Conservation (phyloP, 805 yeast species). For the Ogataea naganishii region DNA sequence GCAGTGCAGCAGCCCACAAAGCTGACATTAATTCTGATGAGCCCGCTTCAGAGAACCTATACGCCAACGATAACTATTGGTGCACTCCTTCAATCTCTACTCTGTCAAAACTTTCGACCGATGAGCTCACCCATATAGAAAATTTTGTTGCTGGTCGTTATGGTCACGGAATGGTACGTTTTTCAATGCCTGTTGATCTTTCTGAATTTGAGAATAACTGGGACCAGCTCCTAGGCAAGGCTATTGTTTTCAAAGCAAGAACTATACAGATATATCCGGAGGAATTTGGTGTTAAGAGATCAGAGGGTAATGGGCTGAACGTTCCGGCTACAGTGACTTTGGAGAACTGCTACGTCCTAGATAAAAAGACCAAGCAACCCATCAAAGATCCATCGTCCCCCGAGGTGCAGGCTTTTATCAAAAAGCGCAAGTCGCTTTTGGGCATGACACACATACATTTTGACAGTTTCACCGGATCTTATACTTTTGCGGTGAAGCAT, state of each 20-base stretch:
- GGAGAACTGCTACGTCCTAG: conserved; percentile 49
- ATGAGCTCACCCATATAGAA: conserved; percentile 45
- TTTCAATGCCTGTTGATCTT: conserved; percentile 61
- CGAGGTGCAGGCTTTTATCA: conserved; percentile 39
- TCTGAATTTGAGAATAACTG: conserved; percentile 38
- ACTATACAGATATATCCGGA: conserved; percentile 59
- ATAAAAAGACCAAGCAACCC: conserved; percentile 14
- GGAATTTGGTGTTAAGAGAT: conserved; percentile 37
- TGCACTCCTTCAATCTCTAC: conserved; percentile 55
- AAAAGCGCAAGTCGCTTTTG: conserved; percentile 38
- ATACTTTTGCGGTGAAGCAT: conserved; percentile 82
- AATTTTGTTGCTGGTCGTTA: conserved; percentile 62
- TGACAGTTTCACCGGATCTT: conserved; percentile 63
- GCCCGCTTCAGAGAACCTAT: background rate
- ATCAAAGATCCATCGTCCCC: conserved; percentile 25
- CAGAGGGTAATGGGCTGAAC: conserved; percentile 60
- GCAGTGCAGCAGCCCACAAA: background rate
- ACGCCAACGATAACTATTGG: conserved; percentile 46
- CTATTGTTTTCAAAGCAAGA: conserved; percentile 38
- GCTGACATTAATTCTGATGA: background rate
- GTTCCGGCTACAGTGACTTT: conserved; percentile 69
- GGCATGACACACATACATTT: conserved; percentile 80
- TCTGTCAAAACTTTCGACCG: conserved; percentile 31
- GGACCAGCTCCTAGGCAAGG: conserved; percentile 28
- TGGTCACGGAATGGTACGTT: conserved; percentile 62